phyloP scores from a whole-genome alignment of 2,329 filamentous ascomycete genomes.

The Calonectria hawksworthii region DNA sequence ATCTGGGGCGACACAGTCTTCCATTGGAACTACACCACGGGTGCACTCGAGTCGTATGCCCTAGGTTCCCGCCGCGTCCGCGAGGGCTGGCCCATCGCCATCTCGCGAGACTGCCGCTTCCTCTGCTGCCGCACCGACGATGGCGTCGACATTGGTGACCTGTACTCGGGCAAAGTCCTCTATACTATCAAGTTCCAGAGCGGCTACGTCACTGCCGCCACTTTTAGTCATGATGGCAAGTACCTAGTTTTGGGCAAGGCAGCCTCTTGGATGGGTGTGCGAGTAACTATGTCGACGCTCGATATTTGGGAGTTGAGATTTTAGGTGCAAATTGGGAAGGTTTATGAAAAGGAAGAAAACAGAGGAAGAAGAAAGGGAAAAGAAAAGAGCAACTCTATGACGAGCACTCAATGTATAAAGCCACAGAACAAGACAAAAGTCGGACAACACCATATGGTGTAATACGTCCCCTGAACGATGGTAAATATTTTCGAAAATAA shows the following conservation, averaged over 20 bases:
- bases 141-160: constrained; percentile 52
- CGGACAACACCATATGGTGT: not conserved
- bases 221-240: constrained; percentile 48
- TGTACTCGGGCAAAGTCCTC: constrained; percentile 50
- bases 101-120: constrained; percentile 54
- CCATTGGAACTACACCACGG: constrained; percentile 49
- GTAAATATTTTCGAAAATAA: not conserved
- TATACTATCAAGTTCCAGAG: constrained; percentile 48
- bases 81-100: constrained; percentile 53
- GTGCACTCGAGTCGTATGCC: constrained; percentile 49
- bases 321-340: constrained; percentile 11
- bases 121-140: constrained; percentile 52
- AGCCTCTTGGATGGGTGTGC: constrained; percentile 39
- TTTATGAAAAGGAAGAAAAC: not conserved
- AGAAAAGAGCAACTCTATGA: not conserved
- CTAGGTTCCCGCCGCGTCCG: constrained; percentile 47
- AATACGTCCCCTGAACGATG: not conserved
- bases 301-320: constrained; percentile 48
- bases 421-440: not conserved
- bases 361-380: not conserved
- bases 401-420: not conserved
- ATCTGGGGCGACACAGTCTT: constrained; percentile 53
- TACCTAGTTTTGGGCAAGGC: constrained; percentile 50
- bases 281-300: constrained; percentile 42
- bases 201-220: constrained; percentile 49